phyloP scores from a whole-genome alignment of 371 early-diverging fungal species.

The Rhizopus delemar region DNA sequence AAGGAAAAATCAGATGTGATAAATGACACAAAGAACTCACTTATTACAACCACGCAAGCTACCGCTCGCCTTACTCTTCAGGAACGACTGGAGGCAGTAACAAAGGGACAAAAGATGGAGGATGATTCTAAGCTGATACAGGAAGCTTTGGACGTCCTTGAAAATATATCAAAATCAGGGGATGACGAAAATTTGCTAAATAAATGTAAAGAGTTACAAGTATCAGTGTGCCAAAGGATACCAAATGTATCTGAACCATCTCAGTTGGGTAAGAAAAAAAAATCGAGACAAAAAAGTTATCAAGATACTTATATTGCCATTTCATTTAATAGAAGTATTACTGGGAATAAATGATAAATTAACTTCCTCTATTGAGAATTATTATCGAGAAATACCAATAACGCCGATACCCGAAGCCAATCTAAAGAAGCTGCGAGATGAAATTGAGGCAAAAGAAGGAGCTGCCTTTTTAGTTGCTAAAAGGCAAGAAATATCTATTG shows the following conservation, averaged over 20 bases:
- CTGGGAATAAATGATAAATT: slow-evolving; percentile 44
- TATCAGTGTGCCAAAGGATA: slow-evolving; percentile 32
- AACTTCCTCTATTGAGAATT: slow-evolving; percentile 26
- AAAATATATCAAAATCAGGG: slow-evolving; percentile 11
- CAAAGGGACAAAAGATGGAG: slow-evolving; percentile 17
- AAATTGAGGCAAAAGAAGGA: slow-evolving; percentile 49
- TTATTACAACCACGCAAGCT: slow-evolving; percentile 40
- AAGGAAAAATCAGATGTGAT: slow-evolving; percentile 14
- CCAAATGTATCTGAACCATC: slow-evolving; percentile 35
- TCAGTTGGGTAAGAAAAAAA: slow-evolving; percentile 40
- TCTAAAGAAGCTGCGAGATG: slow-evolving; percentile 41
- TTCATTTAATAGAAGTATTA: slow-evolving; percentile 24
- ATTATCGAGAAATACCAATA: slow-evolving; percentile 18
- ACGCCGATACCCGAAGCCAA: slow-evolving; percentile 2
- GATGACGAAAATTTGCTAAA: slow-evolving; percentile 1
- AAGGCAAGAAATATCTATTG: slow-evolving; percentile 4
- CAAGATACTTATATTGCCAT: neutral
- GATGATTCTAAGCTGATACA: slow-evolving; percentile 9
- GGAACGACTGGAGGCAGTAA: slow-evolving; percentile 41
- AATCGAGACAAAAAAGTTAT: neutral
- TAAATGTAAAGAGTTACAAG: slow-evolving; percentile 36
- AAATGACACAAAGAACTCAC: neutral
- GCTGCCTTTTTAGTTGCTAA: slow-evolving; percentile 36
- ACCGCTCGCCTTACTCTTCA: slow-evolving; percentile 45
- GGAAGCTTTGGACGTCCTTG: slow-evolving; percentile 6